Evolutionary conservation across 148 eudicot species (phyloP), one percentile per base, ranked within the genome.

Genomic region (Diospyros lotus): DNA sequence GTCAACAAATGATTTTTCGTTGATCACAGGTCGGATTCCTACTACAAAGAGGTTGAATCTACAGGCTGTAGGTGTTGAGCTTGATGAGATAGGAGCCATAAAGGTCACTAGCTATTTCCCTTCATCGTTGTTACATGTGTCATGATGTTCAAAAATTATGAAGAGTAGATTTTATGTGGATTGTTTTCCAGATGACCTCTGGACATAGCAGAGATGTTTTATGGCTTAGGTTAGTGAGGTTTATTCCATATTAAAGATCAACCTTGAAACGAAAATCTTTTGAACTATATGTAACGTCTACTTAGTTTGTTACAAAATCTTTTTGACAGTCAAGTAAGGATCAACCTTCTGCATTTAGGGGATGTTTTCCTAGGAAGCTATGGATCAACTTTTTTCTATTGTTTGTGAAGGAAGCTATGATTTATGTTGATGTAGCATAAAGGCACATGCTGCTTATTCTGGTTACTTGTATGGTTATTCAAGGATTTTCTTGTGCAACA

Each of bases 1-100:
- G 28, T 1, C 46, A 75, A 11, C 50, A 15, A 51, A 48, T 4
- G 56, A 18, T 72, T 8, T 17, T 51, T 68, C 4, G 58, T 67
- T 79, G 55, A 58, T 67, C 76, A 70, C 89, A 95, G 99, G 99
- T 17, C 88, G 97, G 71, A 18, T 80, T 79, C 96, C 99, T 13
- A 95, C 92, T 79, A 75, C 99, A 42, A 93, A 91, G 82, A 87
- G 99, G 86, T 74, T 95, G 72, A 92, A 92, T 78, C 79, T 95
- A 87, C 86, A 86, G 73, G 82, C 94, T 78, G 93, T 88, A 39
- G 96, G 94, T 70, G 94, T 95, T 71, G 90, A 95, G 68, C 75
- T 93, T 80, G 97, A 92, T 73, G 69, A 66, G 46, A 54, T 58
- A 9, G 89, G 94, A 83, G 99, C 97, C 68, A 70, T 95, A 5